Percentiles rank a stretch among this genome's conserved stretches.
phyloP scores from a whole-genome alignment of 495 filamentous ascomycete species.

The Aspergillus avenaceus region DNA sequence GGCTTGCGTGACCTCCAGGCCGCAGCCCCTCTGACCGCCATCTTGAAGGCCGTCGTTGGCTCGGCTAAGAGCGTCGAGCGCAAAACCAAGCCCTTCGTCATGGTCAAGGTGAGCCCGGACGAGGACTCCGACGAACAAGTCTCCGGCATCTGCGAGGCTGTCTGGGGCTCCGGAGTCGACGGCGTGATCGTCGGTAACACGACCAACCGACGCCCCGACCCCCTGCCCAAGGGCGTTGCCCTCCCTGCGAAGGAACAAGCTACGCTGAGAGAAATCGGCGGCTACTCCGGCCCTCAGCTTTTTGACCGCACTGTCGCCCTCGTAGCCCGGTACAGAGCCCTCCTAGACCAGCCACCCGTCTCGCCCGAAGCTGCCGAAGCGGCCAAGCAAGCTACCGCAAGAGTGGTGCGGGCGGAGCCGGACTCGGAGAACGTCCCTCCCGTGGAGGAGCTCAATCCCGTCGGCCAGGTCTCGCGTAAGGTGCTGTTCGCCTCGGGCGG shows the following conservation, averaged over 20 bases:
- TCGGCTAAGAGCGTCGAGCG: slow-evolving; percentile 64
- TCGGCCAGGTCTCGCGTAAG: slow-evolving; percentile 50
- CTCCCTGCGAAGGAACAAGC: slow-evolving; percentile 63
- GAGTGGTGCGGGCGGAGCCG: slow-evolving; percentile 7
- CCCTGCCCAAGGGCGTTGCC: slow-evolving; percentile 59
- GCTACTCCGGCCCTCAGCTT: slow-evolving; percentile 85
- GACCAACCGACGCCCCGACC: slow-evolving; percentile 71
- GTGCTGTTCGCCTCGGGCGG: slow-evolving; percentile 90
- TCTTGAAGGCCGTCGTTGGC: slow-evolving; percentile 77
- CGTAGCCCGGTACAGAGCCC: slow-evolving; percentile 70
- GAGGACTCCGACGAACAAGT: slow-evolving; percentile 82
- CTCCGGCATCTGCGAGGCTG: slow-evolving; percentile 79
- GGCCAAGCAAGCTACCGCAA: slow-evolving; percentile 8
- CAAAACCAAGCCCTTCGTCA: slow-evolving; percentile 73
- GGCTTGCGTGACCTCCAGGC: slow-evolving; percentile 82
- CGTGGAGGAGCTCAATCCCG: slow-evolving; percentile 11
- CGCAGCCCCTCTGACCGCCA: slow-evolving; percentile 70
- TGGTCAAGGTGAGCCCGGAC: slow-evolving; percentile 97
- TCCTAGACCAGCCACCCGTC: slow-evolving; percentile 54
- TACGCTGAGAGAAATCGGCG: slow-evolving; percentile 71
- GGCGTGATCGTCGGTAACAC: slow-evolving; percentile 98
- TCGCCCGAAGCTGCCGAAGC: slow-evolving; percentile 14
- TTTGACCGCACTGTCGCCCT: slow-evolving; percentile 72
- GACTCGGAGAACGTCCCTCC: slow-evolving; percentile 14
- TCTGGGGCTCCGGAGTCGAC: slow-evolving; percentile 79